Conservation (phyloP, 2,329 filamentous ascomycete species). For the Boeremia lycopersici region DNA sequence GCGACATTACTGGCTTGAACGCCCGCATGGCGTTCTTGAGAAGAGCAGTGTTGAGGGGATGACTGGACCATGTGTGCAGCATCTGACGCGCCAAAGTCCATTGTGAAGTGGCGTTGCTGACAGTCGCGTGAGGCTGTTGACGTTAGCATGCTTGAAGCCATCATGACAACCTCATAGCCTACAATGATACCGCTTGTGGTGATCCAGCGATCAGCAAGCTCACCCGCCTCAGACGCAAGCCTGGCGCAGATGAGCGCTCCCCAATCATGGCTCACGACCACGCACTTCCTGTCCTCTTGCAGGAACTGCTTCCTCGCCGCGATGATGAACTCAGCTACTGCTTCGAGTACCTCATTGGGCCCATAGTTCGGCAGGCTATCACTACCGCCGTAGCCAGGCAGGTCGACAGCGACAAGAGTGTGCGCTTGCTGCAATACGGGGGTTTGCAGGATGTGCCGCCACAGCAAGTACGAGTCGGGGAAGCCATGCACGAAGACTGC, state of each 20-base stretch:
- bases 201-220: conserved; percentile 62
- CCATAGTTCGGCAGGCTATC: conserved; percentile 58
- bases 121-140: conserved; percentile 49
- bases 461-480: conserved; percentile 63
- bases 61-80: conserved; percentile 54
- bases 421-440: conserved; percentile 43
- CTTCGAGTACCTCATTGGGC: conserved; percentile 59
- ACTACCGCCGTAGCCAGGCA: conserved; percentile 65
- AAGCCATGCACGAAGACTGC: conserved; percentile 65
- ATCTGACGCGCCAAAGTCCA: conserved; percentile 56
- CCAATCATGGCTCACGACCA: conserved; percentile 63
- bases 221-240: conserved; percentile 63
- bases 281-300: conserved; percentile 35
- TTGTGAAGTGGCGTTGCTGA: conserved; percentile 51
- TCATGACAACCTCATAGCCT: conserved; percentile 29
- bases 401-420: conserved; percentile 60
- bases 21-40: conserved; percentile 52
- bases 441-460: conserved; percentile 56
- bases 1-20: conserved; percentile 55
- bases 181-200: conserved; percentile 61
- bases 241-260: conserved; percentile 59
- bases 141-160: neutral
- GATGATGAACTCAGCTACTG: conserved; percentile 60
- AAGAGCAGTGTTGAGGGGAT: conserved; percentile 54
- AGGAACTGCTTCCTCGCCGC: conserved; percentile 55